Evolutionary conservation across 2,329 filamentous ascomycete genomes (phyloP).

Genomic region (Alternaria gaisen): DNA sequence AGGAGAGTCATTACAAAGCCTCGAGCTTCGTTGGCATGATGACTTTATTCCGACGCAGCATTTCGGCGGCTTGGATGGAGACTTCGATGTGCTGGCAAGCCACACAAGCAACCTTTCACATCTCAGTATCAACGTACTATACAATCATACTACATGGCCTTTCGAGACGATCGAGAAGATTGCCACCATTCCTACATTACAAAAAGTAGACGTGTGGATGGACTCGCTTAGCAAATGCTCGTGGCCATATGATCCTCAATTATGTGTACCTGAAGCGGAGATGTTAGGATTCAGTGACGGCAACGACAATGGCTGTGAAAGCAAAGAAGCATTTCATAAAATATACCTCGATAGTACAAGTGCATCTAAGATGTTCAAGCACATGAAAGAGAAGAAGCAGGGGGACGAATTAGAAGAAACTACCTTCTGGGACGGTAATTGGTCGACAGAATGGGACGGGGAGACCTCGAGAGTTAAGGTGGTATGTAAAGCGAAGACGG

Average conservation of each 20-base stretch:
- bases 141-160: constrained; percentile 25
- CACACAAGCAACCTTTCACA: constrained; percentile 16
- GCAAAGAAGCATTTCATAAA: constrained; percentile 16
- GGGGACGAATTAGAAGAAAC: constrained; percentile 12
- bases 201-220: constrained; percentile 19
- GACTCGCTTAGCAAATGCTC: constrained; percentile 7
- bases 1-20: constrained; percentile 14
- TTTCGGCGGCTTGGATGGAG: neutral
- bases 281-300: neutral
- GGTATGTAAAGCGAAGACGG: constrained; percentile 11
- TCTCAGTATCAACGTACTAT: constrained; percentile 22
- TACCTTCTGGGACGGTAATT: constrained; percentile 23
- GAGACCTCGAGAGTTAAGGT: constrained; percentile 6
- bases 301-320: constrained; percentile 2
- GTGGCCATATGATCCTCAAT: neutral
- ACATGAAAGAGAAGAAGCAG: constrained; percentile 17
- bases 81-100: constrained; percentile 8
- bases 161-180: constrained; percentile 15
- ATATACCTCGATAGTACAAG: constrained; percentile 12
- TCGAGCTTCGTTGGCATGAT: constrained; percentile 16
- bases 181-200: constrained; percentile 13
- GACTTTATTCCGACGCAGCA: neutral
- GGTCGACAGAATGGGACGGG: constrained; percentile 3
- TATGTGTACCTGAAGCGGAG: neutral
- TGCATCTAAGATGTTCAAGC: constrained; percentile 18